Percentiles rank a stretch among this genome's conserved stretches.
phyloP scores from a whole-genome alignment of 2,329 filamentous ascomycete species.

The Aureobasidium sp. region DNA sequence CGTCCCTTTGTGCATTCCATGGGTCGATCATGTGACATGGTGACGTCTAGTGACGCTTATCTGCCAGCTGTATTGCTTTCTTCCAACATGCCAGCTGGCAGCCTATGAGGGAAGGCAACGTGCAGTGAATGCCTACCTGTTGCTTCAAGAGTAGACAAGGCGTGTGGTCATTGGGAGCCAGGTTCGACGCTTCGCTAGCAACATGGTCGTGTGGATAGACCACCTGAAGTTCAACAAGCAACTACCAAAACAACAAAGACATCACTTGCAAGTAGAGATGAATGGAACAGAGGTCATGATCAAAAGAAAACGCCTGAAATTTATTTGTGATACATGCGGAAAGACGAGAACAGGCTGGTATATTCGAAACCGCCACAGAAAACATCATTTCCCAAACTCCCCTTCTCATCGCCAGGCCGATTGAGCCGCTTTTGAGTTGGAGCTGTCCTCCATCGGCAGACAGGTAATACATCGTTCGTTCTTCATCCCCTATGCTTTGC shows the following conservation, averaged over 20 bases:
- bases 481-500: constrained; percentile 10
- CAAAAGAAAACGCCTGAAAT: constrained; percentile 17
- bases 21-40: neutral
- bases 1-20: constrained; percentile 7
- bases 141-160: neutral
- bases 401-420: constrained; percentile 12
- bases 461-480: constrained; percentile 11
- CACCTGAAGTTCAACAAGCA: neutral
- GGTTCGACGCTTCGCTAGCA: neutral
- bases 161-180: neutral
- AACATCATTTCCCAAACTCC: constrained; percentile 22
- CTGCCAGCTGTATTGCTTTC: neutral
- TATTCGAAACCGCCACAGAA: constrained; percentile 22
- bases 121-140: no score
- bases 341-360: constrained; percentile 16
- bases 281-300: constrained; percentile 9
- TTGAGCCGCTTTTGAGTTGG: constrained; percentile 14
- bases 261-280: neutral
- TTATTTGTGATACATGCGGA: constrained; percentile 18
- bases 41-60: neutral
- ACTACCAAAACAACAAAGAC: neutral
- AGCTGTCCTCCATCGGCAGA: constrained; percentile 15
- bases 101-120: neutral
- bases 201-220: neutral
- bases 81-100: neutral